Conservation (phyloP, 352 stramenopile species). For the Pythium dissotocum region DNA sequence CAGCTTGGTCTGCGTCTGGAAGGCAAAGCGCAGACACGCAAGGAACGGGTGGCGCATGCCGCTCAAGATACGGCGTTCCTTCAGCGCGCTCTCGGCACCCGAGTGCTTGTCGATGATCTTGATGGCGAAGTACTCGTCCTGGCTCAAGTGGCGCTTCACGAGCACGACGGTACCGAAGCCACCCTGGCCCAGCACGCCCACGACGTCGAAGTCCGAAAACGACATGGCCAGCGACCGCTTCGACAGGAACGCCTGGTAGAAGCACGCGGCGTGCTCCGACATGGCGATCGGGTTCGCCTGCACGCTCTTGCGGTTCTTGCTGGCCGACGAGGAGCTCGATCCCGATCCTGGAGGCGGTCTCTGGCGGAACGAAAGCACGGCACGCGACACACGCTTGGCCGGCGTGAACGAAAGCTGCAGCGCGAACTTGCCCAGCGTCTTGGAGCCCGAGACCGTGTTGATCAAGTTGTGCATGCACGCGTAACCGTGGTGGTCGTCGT, state of each 20-base stretch:
- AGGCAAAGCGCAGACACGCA: constrained; percentile 81
- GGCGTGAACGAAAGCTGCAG: constrained; percentile 85
- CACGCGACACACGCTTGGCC: constrained; percentile 76
- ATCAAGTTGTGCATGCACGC: constrained; percentile 55
- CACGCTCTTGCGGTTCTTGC: constrained; percentile 42
- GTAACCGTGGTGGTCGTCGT: constrained; percentile 79
- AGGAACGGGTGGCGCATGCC: constrained; percentile 81
- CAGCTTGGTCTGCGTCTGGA: constrained; percentile 83
- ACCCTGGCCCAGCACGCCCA: constrained; percentile 78
- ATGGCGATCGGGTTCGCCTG: constrained; percentile 77
- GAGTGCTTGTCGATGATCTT: constrained; percentile 89
- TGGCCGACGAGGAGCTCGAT: constrained; percentile 34
- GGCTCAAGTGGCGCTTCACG: constrained; percentile 73
- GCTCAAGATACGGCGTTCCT: constrained; percentile 76
- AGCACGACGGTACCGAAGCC: constrained; percentile 82
- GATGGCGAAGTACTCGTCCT: constrained; percentile 84
- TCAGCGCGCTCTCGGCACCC: constrained; percentile 68
- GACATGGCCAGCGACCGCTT: constrained; percentile 83
- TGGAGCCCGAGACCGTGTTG: constrained; percentile 80
- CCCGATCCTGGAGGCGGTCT: constrained; percentile 29
- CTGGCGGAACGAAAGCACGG: constrained; percentile 83
- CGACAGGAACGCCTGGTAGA: constrained; percentile 81
- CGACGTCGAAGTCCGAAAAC: constrained; percentile 86
- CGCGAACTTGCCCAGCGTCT: constrained; percentile 69
- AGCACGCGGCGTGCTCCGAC: constrained; percentile 73